Evolutionary conservation across 192 early-diverging fungal genomes (phyloP).

Genomic region (Coemansia guatemalensis): DNA sequence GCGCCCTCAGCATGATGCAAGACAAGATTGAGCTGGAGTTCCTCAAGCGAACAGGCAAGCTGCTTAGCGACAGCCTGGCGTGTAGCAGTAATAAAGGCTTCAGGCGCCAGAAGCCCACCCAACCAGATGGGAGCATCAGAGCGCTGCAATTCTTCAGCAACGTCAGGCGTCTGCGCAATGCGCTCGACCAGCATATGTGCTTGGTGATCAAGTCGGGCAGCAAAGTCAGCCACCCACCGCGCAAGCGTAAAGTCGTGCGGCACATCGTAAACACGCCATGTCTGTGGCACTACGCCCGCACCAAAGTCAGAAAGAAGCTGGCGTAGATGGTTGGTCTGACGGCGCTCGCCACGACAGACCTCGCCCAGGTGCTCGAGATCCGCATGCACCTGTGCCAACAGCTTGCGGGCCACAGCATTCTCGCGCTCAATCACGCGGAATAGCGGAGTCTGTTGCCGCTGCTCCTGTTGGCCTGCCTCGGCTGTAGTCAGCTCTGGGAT

Average conservation of each 20-base stretch:
- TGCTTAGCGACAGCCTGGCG: conserved; percentile 80
- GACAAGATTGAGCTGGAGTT: conserved; percentile 62
- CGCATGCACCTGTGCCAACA: conserved; percentile 62
- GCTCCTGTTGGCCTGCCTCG: background rate
- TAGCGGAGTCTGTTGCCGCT: conserved; percentile 58
- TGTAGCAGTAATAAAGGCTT: conserved; percentile 90
- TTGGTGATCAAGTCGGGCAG: conserved; percentile 63
- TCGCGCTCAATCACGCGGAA: conserved; percentile 87
- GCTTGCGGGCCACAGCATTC: conserved; percentile 56
- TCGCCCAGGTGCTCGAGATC: conserved; percentile 67
- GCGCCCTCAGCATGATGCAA: conserved; percentile 12
- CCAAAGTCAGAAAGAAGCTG: conserved; percentile 66
- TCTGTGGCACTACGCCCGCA: conserved; percentile 67
- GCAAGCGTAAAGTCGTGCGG: conserved; percentile 59
- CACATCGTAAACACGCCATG: conserved; percentile 58
- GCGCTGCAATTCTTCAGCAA: conserved; percentile 17
- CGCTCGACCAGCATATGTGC: conserved; percentile 53
- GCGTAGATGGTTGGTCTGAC: conserved; percentile 87
- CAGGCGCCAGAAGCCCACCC: conserved; percentile 84
- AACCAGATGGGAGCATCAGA: conserved; percentile 63
- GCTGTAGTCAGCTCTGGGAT: conserved; percentile 10
- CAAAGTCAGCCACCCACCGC: conserved; percentile 75
- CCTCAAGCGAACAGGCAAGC: conserved; percentile 77
- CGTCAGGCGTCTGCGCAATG: conserved; percentile 5
- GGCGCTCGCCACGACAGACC: conserved; percentile 73